These are phyloP conservation scores for Brettanomyces nanus DNA, from an alignment of 805 yeast genomes.

Conservation along the genomic window DNA sequence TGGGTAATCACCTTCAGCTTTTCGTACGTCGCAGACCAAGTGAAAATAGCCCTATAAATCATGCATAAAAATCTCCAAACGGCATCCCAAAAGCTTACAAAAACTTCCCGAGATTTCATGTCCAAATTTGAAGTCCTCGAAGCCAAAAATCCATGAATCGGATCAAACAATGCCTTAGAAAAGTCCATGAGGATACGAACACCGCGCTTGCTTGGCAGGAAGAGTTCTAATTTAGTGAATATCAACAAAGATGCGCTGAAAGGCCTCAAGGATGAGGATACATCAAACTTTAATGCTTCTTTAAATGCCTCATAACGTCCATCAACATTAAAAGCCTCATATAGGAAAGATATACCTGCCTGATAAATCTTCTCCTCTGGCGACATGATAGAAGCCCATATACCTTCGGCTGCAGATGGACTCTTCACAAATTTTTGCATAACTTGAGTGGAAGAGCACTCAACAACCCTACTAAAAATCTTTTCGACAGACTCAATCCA, in stretches of 20 bases:
- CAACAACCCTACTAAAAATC: conserved; percentile 20
- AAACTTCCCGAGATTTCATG: conserved; percentile 12
- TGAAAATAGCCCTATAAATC: conserved; percentile 57
- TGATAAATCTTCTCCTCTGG: conserved; percentile 52
- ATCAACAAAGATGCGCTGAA: conserved; percentile 20
- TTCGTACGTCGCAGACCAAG: conserved; percentile 55
- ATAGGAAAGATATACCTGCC: conserved; percentile 60
- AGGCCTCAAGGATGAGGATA: conserved; percentile 40
- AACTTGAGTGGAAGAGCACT: conserved; percentile 12
- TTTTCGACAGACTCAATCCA: conserved; percentile 15
- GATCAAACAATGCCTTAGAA: conserved; percentile 51
- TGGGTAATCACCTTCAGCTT: conserved; percentile 14
- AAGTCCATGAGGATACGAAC: conserved; percentile 73
- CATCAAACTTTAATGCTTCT: conserved; percentile 37
- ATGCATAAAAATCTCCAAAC: conserved; percentile 68
- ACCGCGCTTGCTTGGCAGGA: conserved; percentile 34
- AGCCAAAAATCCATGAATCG: conserved; percentile 49
- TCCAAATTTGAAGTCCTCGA: conserved; percentile 6
- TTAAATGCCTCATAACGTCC: conserved; percentile 75
- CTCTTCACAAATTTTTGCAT: conserved; percentile 31
- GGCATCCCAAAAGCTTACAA: conserved; percentile 51
- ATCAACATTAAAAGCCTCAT: conserved; percentile 70
- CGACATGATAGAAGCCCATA: conserved; percentile 70
- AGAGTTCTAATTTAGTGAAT: conserved; percentile 13
- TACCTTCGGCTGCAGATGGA: conserved; percentile 43